Evolutionary conservation across 2,329 filamentous ascomycete genomes (phyloP), one percentile per base, ranked within the genome.

Genomic region (Aspergillus luchuensis): DNA sequence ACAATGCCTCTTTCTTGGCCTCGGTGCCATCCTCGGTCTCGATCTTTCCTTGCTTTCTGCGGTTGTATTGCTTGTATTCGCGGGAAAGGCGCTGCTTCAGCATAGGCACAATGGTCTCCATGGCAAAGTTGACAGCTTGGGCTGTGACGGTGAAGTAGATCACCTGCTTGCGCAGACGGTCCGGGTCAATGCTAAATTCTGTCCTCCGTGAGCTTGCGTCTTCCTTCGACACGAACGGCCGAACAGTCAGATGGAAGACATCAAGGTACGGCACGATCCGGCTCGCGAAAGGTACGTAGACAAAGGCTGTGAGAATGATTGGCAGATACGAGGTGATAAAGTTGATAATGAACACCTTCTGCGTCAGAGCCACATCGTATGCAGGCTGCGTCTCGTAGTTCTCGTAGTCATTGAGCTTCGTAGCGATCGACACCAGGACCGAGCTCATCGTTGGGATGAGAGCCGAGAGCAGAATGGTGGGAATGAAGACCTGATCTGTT

Each of bases 101-200:
- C 66, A 91, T 92, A 0, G 95, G 95, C 5, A 97, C 87, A 48
- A 97, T 82, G 3, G 92, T 88, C 76, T 99, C 95, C 66, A 94
- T 88, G 19, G 85, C 88, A 58, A 97, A 89, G 72, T 92, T 95
- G 69, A 99, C 91, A 49, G 97, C 86, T 73, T 98, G 94, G 0
- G 94, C 95, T 0, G 95, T 98, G 19, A 98, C 92, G 0, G 94
- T 96, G 69, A 96, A 97, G 79, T 97, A 98, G 67, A 98, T 94
- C 75, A 98, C 91, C 74, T 99, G 95, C 69, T 92, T 91, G 67
- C 88, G 89, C 28, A 98, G 86, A 25, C 94, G 85, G 67, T 89
- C 84, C 0, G 92, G 91, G 72, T 99, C 91, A 78, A 97, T 92
- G 54, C 87, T 84, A 77, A 97, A 99, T 25, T 85, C 73, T 0